Evolutionary conservation across 225 moss, liverwort and hornwort genomes (phyloP), one percentile per base, ranked within the genome.

Genomic region (Sphagnum tenellum): DNA sequence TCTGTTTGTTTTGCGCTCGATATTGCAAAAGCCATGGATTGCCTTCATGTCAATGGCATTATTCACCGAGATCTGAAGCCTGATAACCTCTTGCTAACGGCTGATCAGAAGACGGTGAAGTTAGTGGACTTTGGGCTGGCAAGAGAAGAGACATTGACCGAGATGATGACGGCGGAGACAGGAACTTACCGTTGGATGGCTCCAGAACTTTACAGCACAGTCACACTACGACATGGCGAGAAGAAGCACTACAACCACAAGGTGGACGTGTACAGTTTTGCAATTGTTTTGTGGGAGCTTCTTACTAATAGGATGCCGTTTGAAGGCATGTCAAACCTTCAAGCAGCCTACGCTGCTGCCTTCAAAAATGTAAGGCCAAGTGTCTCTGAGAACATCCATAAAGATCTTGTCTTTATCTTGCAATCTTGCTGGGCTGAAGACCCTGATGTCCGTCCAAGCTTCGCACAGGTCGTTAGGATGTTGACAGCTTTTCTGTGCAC

Each of bases 131-230:
- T 95, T 9, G 95, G 95, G 8, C 84, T 95, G 45, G 95, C 95
- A 0, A 71, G 95, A 46, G 95, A 95, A 68, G 95, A 95, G 63
- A 75, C 95, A 8, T 75, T 95, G 6, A 91, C 95, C 5, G 95
- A 95, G 71, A 95, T 95, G 95, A 95, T 95, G 95, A 95, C 95
- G 47, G 91, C 95, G 3, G 95, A 95, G 67, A 95, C 95, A 6
- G 95, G 95, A 61, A 95, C 95, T 0, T 95, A 95, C 63, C 72
- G 95, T 73, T 95, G 95, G 95, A 95, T 95, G 95, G 95, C 95
- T 47, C 95, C 95, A 9, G 95, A 95, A 86, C 95, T 95, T 45
- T 95, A 95, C 81, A 95, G 95, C 62, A 95, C 95, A 14, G 89
- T 95, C 6, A 89, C 95, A 2, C 79, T 95, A 65, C 84, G 95